A percentile compares a stretch with the other conserved stretches of the same genome.
phyloP scores from a whole-genome alignment of 179 eudicot species.

The Vitellaria paradoxa region DNA sequence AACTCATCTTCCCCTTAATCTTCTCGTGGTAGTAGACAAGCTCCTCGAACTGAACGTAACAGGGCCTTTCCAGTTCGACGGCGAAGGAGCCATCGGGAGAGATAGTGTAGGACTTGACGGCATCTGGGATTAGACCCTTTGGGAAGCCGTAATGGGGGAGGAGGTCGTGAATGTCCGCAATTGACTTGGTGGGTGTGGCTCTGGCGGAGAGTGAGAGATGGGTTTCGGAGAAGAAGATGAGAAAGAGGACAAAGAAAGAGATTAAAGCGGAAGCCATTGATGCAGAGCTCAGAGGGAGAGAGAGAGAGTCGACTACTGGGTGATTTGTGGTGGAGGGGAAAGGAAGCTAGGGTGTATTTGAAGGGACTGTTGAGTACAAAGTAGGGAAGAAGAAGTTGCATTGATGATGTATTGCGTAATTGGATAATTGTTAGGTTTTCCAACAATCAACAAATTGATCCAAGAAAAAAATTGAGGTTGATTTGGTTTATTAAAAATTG shows the following conservation, averaged over 20 bases:
- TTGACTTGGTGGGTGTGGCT: slow-evolving; percentile 2
- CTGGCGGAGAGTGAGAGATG: slow-evolving; percentile 12
- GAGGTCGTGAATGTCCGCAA: slow-evolving; percentile 53
- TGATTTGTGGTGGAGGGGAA: too few species aligned
- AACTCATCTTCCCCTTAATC: slow-evolving; percentile 45
- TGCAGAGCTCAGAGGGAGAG: background rate
- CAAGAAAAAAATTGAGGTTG: too few species aligned
- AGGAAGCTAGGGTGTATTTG: too few species aligned
- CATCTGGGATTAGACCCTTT: slow-evolving; percentile 49
- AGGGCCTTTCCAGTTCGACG: slow-evolving; percentile 34
- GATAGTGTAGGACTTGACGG: slow-evolving; percentile 37
- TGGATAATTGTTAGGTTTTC: too few species aligned
- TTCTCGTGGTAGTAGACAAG: slow-evolving; percentile 44
- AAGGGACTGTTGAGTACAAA: too few species aligned
- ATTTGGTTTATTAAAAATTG: too few species aligned
- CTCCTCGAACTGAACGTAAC: slow-evolving; percentile 58
- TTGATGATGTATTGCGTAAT: too few species aligned
- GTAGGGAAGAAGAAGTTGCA: too few species aligned
- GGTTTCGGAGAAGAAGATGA: slow-evolving; percentile 12
- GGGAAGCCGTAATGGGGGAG: slow-evolving; percentile 52
- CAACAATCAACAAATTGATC: too few species aligned
- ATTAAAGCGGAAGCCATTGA: slow-evolving; percentile 10
- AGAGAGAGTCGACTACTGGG: background rate
- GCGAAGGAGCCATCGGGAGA: slow-evolving; percentile 37
- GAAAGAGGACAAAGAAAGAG: slow-evolving; percentile 11